These are phyloP conservation scores for Schizophyllum amplum DNA, from an alignment of 1,284 basidiomycete species.

Conservation along the genomic window DNA sequence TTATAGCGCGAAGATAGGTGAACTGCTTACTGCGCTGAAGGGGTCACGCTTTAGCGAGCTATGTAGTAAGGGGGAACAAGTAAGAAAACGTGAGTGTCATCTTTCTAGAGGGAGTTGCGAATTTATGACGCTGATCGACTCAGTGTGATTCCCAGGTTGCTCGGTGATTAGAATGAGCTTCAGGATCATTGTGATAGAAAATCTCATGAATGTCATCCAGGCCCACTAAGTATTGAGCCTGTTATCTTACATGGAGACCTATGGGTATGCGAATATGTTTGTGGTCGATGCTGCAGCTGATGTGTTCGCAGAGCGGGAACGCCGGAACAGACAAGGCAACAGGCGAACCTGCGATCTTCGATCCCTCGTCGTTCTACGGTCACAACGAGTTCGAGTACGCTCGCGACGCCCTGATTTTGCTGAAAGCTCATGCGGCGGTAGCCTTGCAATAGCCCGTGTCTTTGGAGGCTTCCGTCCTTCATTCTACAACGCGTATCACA, in stretches of 20 bases:
- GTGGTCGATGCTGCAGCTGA: conserved; percentile 1
- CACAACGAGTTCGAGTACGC: conserved; percentile 83
- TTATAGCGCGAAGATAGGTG: conserved; percentile 61
- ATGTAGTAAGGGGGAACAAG: conserved; percentile 43
- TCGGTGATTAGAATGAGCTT: conserved; percentile 28
- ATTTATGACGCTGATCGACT: neutral
- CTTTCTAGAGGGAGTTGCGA: neutral
- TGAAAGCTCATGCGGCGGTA: conserved; percentile 18
- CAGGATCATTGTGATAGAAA: neutral
- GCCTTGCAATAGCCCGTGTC: conserved; percentile 75
- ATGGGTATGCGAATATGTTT: conserved; percentile 44
- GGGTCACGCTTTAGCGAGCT: conserved; percentile 37
- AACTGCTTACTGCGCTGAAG: conserved; percentile 53
- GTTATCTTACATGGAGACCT: conserved; percentile 83
- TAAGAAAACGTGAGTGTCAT: conserved; percentile 45
- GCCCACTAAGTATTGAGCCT: conserved; percentile 52
- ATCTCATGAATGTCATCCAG: conserved; percentile 16
- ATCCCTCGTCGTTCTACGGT: conserved; percentile 78
- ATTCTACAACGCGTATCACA: conserved; percentile 73
- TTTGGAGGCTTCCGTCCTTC: conserved; percentile 72
- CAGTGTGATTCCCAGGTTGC: conserved; percentile 72
- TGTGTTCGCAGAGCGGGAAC: conserved; percentile 55
- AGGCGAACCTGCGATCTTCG: conserved; percentile 67
- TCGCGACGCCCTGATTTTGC: conserved; percentile 1
- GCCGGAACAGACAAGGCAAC: conserved; percentile 49